Conservation (phyloP, 2,329 filamentous ascomycete species). For the Coniella vitis region DNA sequence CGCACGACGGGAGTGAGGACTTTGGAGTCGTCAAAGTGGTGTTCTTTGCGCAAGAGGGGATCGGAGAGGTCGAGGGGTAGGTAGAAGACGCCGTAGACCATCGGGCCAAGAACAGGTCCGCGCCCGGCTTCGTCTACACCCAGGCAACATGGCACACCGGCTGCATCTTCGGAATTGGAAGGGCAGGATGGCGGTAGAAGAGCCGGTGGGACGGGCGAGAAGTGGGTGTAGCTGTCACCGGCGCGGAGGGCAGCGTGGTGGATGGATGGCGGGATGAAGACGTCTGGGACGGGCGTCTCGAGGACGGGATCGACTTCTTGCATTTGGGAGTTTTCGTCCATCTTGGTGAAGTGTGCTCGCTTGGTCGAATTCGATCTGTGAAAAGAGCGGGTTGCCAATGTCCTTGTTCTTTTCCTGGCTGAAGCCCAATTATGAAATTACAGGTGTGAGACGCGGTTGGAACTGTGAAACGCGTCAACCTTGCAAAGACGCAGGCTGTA, state of each 20-base stretch:
- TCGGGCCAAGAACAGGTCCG: conserved; percentile 81
- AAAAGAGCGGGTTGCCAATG: no score
- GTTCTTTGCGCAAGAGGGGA: conserved; percentile 66
- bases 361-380: not conserved
- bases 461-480: no score
- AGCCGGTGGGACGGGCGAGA: conserved; percentile 58
- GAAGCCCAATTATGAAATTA: no score
- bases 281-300: conserved; percentile 27
- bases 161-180: conserved; percentile 13
- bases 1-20: conserved; percentile 77
- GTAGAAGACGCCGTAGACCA: conserved; percentile 66
- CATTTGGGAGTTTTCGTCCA: conserved; percentile 35
- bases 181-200: conserved; percentile 37
- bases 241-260: conserved; percentile 47
- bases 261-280: conserved; percentile 66
- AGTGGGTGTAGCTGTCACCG: conserved; percentile 65
- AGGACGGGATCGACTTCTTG: conserved; percentile 27
- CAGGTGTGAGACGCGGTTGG: no score
- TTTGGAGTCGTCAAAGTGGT: conserved; percentile 95
- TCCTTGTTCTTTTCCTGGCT: no score
- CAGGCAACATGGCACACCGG: conserved; percentile 60
- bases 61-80: conserved; percentile 67
- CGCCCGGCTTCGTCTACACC: conserved; percentile 92
- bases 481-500: no score
- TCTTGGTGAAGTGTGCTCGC: conserved; percentile 10